Evolutionary conservation across 2,329 filamentous ascomycete genomes (phyloP).

Genomic region (Rutstroemia sp.): DNA sequence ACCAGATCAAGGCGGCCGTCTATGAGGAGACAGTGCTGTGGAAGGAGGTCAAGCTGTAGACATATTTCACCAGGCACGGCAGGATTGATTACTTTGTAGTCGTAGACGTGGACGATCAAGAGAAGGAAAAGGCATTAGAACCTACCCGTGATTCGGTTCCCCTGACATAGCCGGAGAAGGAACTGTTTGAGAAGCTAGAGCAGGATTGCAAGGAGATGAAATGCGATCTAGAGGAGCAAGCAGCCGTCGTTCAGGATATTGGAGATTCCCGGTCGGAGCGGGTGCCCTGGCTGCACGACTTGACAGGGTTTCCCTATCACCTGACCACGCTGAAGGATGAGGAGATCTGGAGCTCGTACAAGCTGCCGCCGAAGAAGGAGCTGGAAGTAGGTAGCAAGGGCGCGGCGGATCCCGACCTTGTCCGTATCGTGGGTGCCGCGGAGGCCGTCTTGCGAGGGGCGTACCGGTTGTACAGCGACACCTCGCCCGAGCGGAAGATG

Average conservation of each 20-base stretch:
- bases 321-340: conserved; percentile 7
- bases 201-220: conserved; percentile 10
- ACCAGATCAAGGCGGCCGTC: too few relatives aligned
- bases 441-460: conserved; percentile 11
- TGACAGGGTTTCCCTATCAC: conserved; percentile 7
- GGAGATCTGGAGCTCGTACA: conserved; percentile 12
- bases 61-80: too few relatives aligned
- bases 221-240: conserved; percentile 10
- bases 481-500: conserved; percentile 11
- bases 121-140: too few relatives aligned
- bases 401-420: conserved; percentile 8
- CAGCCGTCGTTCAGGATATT: conserved; percentile 8
- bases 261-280: conserved; percentile 6
- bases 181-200: conserved; percentile 10
- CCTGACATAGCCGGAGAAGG: conserved; percentile 8
- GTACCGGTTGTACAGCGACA: conserved; percentile 12
- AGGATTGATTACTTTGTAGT: too few relatives aligned
- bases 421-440: conserved; percentile 9
- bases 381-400: background rate
- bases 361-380: conserved; percentile 11
- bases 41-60: too few relatives aligned
- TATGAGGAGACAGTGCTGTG: too few relatives aligned
- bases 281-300: conserved; percentile 10
- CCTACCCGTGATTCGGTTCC: too few relatives aligned
- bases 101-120: too few relatives aligned